Evolutionary conservation across 2,329 filamentous ascomycete genomes (phyloP), one percentile per base, ranked within the genome.

Genomic region (Chrysosporium keratinophilum): DNA sequence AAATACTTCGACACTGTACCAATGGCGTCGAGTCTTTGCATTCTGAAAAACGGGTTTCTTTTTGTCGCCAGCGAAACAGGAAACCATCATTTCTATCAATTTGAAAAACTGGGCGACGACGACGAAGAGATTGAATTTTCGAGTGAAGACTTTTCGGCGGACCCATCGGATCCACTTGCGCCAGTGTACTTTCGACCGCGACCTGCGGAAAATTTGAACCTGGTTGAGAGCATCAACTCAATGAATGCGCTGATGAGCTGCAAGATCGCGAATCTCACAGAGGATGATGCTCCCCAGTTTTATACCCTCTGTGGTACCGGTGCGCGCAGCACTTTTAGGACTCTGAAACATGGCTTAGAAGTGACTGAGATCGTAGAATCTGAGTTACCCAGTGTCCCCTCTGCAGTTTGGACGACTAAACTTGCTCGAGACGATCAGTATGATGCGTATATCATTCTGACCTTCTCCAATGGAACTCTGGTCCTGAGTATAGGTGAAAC

Each of bases 1-100:
- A 96, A 96, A 68, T 98, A 97, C 69, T 98, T 97, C 63, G 93
- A 98, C 64, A 98, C 93, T 0, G 86, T 96, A 2, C 91, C 94
- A 0, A 77, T 95, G 37, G 88, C 90, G 0, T 84, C 87, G 0
- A 94, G 81, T 65, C 78, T 99, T 43, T 88, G 89, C 67, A 95
- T 98, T 60, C 71, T 98, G 60, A 95, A 95, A 72, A 95, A 89
- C 60, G 94, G 93, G 28, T 98, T 95, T 65, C 78, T 98, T 10
- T 98, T 93, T 64, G 85, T 91, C 51, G 88, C 89, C 6, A 88
- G 87, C 64, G 91, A 98, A 69, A 89, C 86, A 59, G 93, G 94
- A 31, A 93, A 96, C 66, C 87, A 94, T 66, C 83, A 89, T 56
- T 89, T 98, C 61, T 98, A 97, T 69, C 91, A 97, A 67, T 95